Evolutionary conservation across 2,329 filamentous ascomycete species (phyloP).

Genomic region (Huntiella abstrusa): DNA sequence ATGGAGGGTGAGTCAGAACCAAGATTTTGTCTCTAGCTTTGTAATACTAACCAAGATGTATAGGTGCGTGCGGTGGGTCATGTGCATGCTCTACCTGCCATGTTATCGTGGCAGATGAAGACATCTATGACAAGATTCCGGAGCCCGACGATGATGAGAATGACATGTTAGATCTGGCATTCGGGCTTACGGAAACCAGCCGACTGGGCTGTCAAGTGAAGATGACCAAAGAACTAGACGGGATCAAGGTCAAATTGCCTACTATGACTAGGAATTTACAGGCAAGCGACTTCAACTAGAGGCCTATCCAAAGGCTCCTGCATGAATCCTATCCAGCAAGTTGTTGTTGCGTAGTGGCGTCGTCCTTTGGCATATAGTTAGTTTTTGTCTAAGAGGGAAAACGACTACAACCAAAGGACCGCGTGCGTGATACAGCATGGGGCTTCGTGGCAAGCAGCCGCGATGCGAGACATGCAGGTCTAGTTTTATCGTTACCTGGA

Average conservation of each 20-base stretch:
- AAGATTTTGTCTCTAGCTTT: not conserved
- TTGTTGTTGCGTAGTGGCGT: no score
- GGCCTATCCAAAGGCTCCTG: not conserved
- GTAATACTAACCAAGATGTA: not conserved
- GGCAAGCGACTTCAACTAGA: conserved; percentile 61
- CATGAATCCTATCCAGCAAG: not conserved
- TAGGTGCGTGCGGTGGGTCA: conserved; percentile 74
- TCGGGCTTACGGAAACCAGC: conserved; percentile 71
- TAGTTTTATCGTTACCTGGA: no score
- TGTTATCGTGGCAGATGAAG: conserved; percentile 60
- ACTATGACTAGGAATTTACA: conserved; percentile 93
- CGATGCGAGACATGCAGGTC: no score
- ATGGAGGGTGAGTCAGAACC: conserved; percentile 59
- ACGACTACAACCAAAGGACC: no score
- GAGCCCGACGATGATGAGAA: conserved; percentile 68
- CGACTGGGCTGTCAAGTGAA: conserved; percentile 75
- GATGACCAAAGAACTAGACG: conserved; percentile 82
- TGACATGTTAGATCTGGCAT: conserved; percentile 80
- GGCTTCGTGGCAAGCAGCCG: no score
- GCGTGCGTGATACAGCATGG: no score
- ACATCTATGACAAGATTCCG: conserved; percentile 58
- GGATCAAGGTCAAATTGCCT: conserved; percentile 66
- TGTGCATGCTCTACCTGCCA: conserved; percentile 90
- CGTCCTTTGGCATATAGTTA: no score
- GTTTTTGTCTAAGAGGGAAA: no score